Base-by-base conservation (phyloP, 768 basidiomycete genomes). In the Boletellus sp. region DNA sequence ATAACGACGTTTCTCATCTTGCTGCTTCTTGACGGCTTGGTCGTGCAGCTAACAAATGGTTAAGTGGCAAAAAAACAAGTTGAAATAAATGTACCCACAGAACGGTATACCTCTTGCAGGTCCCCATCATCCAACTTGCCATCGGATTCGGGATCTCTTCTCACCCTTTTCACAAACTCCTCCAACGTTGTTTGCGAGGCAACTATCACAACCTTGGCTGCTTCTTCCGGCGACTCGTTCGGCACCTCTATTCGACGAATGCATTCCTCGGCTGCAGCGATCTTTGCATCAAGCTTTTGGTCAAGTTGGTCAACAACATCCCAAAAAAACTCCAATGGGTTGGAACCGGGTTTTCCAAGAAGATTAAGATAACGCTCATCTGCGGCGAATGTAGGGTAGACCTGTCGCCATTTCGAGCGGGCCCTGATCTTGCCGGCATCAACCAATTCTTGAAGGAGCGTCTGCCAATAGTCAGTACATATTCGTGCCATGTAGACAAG, bases 261-360 rank as follows among this genome's bases (percentile, higher is more conserved):
- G 4, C 76, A 83, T 26, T 73, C 77, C 51, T 86, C 84, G 3
- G 87, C 81, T 26, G 80, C 60, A n/a, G 76, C 76, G 16, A 90
- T 84, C 62, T 90, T 90, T 17, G 78, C 77, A 53, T 94, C 92
- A 16, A 95, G 78, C 55, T 84, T 79, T 63, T 94, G 90, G 61
- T 93, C 94, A 3, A 96, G 77, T 36, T 74, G 76, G 67, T 99
- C 96, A 39, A 96, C 86, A 10, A 78, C 65, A 68, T 98, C 95
- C 92, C 94, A 96, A 71, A 96, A 98, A 4, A 98, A 78, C 61
- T 99, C 96, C 26, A 99, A 77, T 1, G 95, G 94, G 57, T 90
- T 94, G 2, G 93, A 95, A 13, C 96, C 96, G 8, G 90, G 90
- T 59, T 87, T 90, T 15, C 96, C 95, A 16, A 98, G 82, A 69